Evolutionary conservation across 2,329 filamentous ascomycete genomes (phyloP), one percentile per base, ranked within the genome.

Genomic region (Penicillium sp.): DNA sequence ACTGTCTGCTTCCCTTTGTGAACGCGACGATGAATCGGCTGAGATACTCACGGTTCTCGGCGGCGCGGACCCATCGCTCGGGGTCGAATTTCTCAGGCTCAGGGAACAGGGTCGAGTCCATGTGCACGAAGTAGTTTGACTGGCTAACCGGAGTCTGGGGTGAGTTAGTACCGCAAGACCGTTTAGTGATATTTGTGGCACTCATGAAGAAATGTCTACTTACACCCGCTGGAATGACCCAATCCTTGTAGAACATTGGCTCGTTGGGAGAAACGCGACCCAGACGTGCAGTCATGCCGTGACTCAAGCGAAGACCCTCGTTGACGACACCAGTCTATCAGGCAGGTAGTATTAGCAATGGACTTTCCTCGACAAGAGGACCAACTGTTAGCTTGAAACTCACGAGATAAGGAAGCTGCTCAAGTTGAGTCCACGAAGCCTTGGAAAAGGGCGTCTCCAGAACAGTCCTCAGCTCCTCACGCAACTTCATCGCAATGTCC

Each of bases 391-490:
- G 20, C 1, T 10, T 23, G 7, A 6, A 10, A 49, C 61, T 47
- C 44, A 69, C 67, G 48, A 74, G 52, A 51, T 72, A 73, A 0
- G 70, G 70, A n/a, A 73, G 49, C 41, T 60, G 58, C 56, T 74
- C 69, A 24, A 73, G 56, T 15, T 71, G 61, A 2, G 54, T 35
- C 61, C 60, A 64, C 5, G 57, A 49, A 23, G 58, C 56, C n/a
- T 54, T 54, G 9, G 55, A 60, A 5, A 39, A 39, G 6, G 59
- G 54, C n/a, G 54, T 63, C 33, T 58, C 50, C 46, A 64, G 46
- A 15, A 67, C 57, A 37, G 55, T 62, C 29, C 49, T 56, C 57
- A 70, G 52, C 45, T 72, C 67, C 10, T 42, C 47, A 0, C 59
- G 61, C 24, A 70, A 41, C 27, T 52, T 57, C 3, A 31, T 37